Evolutionary conservation across 2,329 filamentous ascomycete genomes (phyloP).

Genomic region (Ceratocystis smalleyi): DNA sequence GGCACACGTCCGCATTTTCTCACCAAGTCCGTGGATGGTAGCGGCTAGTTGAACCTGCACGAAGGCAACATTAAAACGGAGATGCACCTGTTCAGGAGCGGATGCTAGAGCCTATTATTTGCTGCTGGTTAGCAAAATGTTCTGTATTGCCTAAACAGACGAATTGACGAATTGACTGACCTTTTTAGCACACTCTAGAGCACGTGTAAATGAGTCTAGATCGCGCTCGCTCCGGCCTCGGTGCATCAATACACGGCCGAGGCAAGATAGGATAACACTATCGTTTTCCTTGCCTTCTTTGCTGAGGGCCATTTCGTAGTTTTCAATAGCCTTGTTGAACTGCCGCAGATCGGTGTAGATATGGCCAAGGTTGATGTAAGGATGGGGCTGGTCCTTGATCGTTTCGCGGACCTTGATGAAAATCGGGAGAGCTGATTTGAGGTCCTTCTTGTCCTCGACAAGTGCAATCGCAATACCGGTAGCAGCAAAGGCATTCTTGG

Average conservation of each 20-base stretch:
- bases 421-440: conserved; percentile 64
- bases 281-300: conserved; percentile 63
- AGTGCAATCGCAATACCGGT: conserved; percentile 91
- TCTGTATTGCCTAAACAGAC: background rate
- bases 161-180: conserved; percentile 29
- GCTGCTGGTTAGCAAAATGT: background rate
- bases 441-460: conserved; percentile 86
- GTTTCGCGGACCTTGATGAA: conserved; percentile 85
- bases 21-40: conserved; percentile 56
- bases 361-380: conserved; percentile 87
- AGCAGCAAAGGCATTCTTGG: conserved; percentile 88
- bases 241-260: conserved; percentile 76
- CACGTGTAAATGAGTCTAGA: conserved; percentile 40
- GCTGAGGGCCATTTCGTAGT: conserved; percentile 72
- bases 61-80: conserved; percentile 96
- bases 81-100: conserved; percentile 71
- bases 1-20: conserved; percentile 59
- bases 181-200: conserved; percentile 47
- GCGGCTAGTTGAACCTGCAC: conserved; percentile 89
- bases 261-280: conserved; percentile 63
- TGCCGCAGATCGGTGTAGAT: conserved; percentile 83
- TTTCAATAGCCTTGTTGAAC: conserved; percentile 81
- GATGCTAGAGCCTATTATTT: conserved; percentile 51
- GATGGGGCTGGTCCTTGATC: conserved; percentile 60
- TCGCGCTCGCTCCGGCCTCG: conserved; percentile 52